Evolutionary conservation across 768 basidiomycete species (phyloP), one percentile per base, ranked within the genome.

Genomic region (Chlorophyllum brunneum): DNA sequence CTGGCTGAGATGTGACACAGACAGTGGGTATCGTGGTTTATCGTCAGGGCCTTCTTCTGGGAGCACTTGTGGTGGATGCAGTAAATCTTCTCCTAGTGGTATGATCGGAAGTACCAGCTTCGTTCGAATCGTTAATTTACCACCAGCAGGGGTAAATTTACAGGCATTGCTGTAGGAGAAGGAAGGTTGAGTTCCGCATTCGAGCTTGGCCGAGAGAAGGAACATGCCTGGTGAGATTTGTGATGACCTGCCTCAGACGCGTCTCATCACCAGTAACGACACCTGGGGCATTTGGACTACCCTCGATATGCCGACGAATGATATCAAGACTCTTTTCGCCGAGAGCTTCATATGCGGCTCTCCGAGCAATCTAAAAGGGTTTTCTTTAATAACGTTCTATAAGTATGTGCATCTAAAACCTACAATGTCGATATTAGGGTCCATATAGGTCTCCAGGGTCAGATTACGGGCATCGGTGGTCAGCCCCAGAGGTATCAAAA

Each of bases 211-310:
- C 8, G 44, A 3, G 52, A 51, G 29, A 16, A 20, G 31, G 15
- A 20, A 51, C 60, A 27, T 56, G 74, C 88, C 86, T 89, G 4
- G 89, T 85, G 40, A 95, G 81, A 65, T 94, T 93, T 42, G 86
- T 92, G 65, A 86, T 77, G 47, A 91, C 82, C 67, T 92, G 89
- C 59, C 89, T 77, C 45, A 92, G 63, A 11, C 92, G 80, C 40
- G 85, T 85, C 61, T 92, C 90, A 63, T 95, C 90, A 22, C 92
- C 91, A 11, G 88, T 80, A 33, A 95, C 90, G 43, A 86, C 70
- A 0, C 85, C 87, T 51, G 83, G 78, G 15, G 77, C 76, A 39
- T 74, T 71, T 1, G 79, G 76, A 54, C 79, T 61, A 30, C 76
- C 70, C 16, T 54, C 54, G 41, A 84, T 66, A 45, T 73, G 71